phyloP scores from a whole-genome alignment of 495 filamentous ascomycete genomes.

The Cladorrhinum samala region DNA sequence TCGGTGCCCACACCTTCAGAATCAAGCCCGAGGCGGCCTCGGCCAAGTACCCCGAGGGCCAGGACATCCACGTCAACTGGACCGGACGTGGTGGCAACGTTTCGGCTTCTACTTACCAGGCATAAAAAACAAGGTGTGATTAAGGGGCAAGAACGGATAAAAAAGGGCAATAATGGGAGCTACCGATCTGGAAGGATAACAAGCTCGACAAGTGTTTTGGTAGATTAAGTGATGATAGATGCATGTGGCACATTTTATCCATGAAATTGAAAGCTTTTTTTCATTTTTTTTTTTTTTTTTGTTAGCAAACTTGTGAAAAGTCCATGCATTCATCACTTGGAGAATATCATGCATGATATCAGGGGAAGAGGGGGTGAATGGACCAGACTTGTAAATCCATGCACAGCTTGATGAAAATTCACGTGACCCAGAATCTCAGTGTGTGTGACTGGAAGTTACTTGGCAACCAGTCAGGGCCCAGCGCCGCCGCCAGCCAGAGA shows the following conservation, averaged over 20 bases:
- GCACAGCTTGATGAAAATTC: too few relatives aligned
- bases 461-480: too few relatives aligned
- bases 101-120: conserved; percentile 93
- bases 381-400: too few relatives aligned
- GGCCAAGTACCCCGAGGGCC: conserved; percentile 74
- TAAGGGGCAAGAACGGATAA: background rate
- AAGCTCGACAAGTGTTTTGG: conserved; percentile 1
- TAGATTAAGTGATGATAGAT: conserved; percentile 16
- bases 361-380: too few relatives aligned
- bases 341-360: background rate
- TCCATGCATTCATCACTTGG: too few relatives aligned
- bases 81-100: conserved; percentile 96
- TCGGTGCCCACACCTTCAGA: conserved; percentile 95
- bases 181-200: conserved; percentile 9
- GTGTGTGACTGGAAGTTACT: too few relatives aligned
- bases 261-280: background rate
- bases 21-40: conserved; percentile 89
- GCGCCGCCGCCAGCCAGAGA: too few relatives aligned
- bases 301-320: too few relatives aligned
- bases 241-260: background rate
- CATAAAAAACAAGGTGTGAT: conserved; percentile 48
- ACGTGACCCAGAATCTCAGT: background rate
- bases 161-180: conserved; percentile 4
- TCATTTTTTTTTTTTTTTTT: background rate
- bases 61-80: conserved; percentile 99